phyloP scores from a whole-genome alignment of 2,329 filamentous ascomycete species.

The Dactylellina haptotyla region DNA sequence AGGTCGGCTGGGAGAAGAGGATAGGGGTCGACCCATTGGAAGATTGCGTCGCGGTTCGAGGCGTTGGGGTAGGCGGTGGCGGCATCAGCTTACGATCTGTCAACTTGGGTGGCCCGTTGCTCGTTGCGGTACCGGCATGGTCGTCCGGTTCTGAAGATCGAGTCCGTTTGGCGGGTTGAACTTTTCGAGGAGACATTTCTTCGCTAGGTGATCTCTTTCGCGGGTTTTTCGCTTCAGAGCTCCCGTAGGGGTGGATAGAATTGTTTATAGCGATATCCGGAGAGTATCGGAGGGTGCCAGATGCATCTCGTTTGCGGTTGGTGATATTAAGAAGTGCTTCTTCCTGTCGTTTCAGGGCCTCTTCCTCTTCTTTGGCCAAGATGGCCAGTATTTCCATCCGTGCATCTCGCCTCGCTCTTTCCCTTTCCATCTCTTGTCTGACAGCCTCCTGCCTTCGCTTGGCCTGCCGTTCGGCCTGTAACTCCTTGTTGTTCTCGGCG shows the following conservation, averaged over 20 bases:
- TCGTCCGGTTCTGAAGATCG: slow-evolving; percentile 41
- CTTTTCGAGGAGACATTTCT: slow-evolving; percentile 15
- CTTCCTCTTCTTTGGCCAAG: slow-evolving; percentile 36
- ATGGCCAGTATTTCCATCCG: slow-evolving; percentile 44
- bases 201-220: slow-evolving; percentile 30
- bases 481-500: slow-evolving; percentile 37
- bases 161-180: slow-evolving; percentile 29
- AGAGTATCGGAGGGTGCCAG: slow-evolving; percentile 42
- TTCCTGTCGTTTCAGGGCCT: background rate
- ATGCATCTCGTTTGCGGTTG: slow-evolving; percentile 41
- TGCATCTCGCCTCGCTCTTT: slow-evolving; percentile 36
- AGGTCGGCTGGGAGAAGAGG: background rate
- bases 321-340: slow-evolving; percentile 30
- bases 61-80: slow-evolving; percentile 35
- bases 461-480: slow-evolving; percentile 31
- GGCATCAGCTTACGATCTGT: slow-evolving; percentile 49
- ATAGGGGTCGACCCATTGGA: slow-evolving; percentile 8
- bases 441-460: slow-evolving; percentile 32
- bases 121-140: background rate
- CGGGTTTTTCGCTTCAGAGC: slow-evolving; percentile 16
- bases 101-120: slow-evolving; percentile 13
- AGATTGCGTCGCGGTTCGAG: background rate
- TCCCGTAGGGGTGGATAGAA: slow-evolving; percentile 30
- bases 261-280: slow-evolving; percentile 33
- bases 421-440: slow-evolving; percentile 35